phyloP scores from a whole-genome alignment of 208 protist species.

The Trypanosomatidae sp. region DNA sequence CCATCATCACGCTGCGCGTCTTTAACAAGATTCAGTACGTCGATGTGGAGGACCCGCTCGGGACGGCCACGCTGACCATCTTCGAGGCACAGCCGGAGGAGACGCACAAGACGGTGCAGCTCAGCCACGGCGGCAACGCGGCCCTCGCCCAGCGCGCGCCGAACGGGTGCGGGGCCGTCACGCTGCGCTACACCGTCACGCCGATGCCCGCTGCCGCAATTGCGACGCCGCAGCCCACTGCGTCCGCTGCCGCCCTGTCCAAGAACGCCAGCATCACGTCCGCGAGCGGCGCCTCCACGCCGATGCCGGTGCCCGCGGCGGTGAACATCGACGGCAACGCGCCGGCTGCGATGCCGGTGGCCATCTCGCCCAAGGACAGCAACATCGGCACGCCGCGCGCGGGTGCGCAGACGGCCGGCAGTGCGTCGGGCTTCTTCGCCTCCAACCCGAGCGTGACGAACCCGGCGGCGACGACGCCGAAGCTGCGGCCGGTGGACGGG shows the following conservation, averaged over 20 bases:
- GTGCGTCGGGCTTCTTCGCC: conserved; percentile 2
- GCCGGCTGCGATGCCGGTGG: conserved; percentile 14
- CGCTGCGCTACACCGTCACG: conserved; percentile 52
- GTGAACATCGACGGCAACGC: conserved; percentile 28
- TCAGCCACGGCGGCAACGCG: conserved; percentile 68
- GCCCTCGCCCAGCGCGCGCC: conserved; percentile 45
- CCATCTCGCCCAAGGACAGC: conserved; percentile 9
- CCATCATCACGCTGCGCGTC: conserved; percentile 59
- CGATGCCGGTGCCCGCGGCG: conserved; percentile 23
- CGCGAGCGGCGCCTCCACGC: conserved; percentile 13
- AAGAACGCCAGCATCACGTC: conserved; percentile 7
- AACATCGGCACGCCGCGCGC: conserved; percentile 17
- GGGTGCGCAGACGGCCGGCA: background rate
- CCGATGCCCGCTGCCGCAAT: conserved; percentile 13
- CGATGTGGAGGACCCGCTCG: conserved; percentile 69
- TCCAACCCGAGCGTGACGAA: conserved; percentile 27
- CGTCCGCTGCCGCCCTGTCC: background rate
- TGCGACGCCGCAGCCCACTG: background rate
- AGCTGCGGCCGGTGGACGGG: conserved; percentile 20
- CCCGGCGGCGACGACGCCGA: conserved; percentile 19
- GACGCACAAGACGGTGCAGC: conserved; percentile 42
- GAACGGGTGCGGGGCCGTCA: conserved; percentile 56
- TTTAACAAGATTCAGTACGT: conserved; percentile 56
- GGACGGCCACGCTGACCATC: conserved; percentile 72
- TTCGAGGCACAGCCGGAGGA: conserved; percentile 35